Base-by-base conservation (phyloP, 306 rosid genomes). In the Lathyrus tuberosus region DNA sequence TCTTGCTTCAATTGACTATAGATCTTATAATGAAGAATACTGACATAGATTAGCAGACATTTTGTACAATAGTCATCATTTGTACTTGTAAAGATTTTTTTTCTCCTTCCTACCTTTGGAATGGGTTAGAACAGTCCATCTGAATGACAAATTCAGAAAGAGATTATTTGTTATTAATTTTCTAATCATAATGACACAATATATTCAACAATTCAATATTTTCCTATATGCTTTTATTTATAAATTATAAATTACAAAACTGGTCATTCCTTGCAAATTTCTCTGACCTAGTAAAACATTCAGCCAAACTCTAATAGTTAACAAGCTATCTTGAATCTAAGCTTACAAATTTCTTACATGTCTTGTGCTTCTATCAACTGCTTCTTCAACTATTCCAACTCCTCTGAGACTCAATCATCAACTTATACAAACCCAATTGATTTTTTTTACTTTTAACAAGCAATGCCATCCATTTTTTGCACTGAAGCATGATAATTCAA, bases 131-230 rank as follows among this genome's bases (percentile, higher is more conserved):
- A 6, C 26, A 58, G 37, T 43, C 52, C 41, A 30, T 70, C 15
- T 42, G 57, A 58, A 42, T 42, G 35, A 9, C 5, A 28, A 38
- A 41, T 42, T 57, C 67, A 26, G 49, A 10, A 57, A 56, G 46
- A 49, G 13, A 47, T 33, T 37, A 22, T 31, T 31, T 5, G 12
- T 3, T 10, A 48, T 17, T 1, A 10, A 3, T 52, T 18, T 20
- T 15, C 26, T 66, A 46, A 66, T 78, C n/a, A 12, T 35, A 65
- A 37, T 51, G 30, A 30, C 30, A 66, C 12, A n/a, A n/a, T n/a
- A n/a, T n/a, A n/a, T n/a, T n/a, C n/a, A n/a, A 66, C 22, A 66
- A 47, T 16, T 66, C 59, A 47, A 15, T 37, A 8, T 4, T 28
- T 16, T 46, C n/a, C 56, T 44, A 35, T 46, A 44, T 46, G 70